phyloP scores from a whole-genome alignment of 176 grass and related monocot species.

The Tillandsia fasciculata region DNA sequence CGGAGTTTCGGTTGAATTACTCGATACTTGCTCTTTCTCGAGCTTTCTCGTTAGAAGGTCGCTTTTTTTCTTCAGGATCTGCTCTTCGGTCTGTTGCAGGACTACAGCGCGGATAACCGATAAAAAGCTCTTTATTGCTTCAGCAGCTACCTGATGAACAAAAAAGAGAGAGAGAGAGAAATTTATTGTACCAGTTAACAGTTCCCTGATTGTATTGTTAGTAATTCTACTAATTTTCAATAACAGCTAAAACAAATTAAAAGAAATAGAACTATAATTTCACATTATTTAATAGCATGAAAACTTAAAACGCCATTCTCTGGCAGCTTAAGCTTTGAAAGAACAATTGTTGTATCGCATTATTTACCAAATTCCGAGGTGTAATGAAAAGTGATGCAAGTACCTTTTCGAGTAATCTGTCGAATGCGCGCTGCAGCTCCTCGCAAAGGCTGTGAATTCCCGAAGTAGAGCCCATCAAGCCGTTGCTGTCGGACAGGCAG shows the following conservation, averaged over 20 bases:
- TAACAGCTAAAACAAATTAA: slow-evolving; percentile 1
- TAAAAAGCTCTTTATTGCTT: slow-evolving; percentile 73
- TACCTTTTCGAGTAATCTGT: slow-evolving; percentile 77
- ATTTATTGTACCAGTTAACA: too few relatives aligned
- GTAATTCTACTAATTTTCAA: too few relatives aligned
- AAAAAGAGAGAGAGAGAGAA: background rate
- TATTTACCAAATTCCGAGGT: background rate
- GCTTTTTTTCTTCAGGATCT: slow-evolving; percentile 58
- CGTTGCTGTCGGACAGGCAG: slow-evolving; percentile 46
- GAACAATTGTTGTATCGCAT: background rate
- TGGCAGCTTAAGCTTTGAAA: background rate
- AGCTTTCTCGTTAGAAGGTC: slow-evolving; percentile 49
- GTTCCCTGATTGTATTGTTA: too few relatives aligned
- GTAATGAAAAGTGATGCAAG: background rate
- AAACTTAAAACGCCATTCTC: too few relatives aligned
- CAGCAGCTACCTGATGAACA: slow-evolving; percentile 64
- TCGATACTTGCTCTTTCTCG: slow-evolving; percentile 30
- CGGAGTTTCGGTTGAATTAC: slow-evolving; percentile 17
- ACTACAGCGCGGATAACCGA: slow-evolving; percentile 64
- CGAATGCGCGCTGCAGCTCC: slow-evolving; percentile 52
- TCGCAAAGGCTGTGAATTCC: slow-evolving; percentile 53
- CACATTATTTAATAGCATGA: background rate
- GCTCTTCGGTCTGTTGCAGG: slow-evolving; percentile 67
- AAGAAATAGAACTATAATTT: background rate
- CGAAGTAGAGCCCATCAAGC: slow-evolving; percentile 44